Evolutionary conservation across 2,329 filamentous ascomycete species (phyloP).

Genomic region (Coleophoma crateriformis): DNA sequence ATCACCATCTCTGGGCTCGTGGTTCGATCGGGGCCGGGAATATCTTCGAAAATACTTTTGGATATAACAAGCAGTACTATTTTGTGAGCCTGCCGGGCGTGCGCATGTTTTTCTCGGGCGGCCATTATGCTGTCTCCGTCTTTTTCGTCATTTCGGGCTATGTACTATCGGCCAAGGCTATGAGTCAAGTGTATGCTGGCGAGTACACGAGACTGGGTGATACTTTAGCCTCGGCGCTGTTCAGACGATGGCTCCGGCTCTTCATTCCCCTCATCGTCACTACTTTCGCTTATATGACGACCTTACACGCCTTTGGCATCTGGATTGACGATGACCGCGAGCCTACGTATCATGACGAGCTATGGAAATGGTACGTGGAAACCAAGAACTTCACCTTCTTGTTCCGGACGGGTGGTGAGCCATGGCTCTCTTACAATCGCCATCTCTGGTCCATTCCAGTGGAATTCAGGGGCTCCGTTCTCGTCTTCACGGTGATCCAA

Average conservation of each 20-base stretch:
- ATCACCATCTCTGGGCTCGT: slow-evolving; percentile 33
- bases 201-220: slow-evolving; percentile 25
- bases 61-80: slow-evolving; percentile 27
- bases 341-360: slow-evolving; percentile 14
- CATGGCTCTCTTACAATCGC: slow-evolving; percentile 52
- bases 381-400: slow-evolving; percentile 66
- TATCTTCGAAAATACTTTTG: slow-evolving; percentile 21
- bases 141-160: slow-evolving; percentile 47
- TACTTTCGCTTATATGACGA: slow-evolving; percentile 29
- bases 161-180: slow-evolving; percentile 37
- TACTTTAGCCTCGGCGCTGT: slow-evolving; percentile 38
- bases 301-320: slow-evolving; percentile 21
- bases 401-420: slow-evolving; percentile 50
- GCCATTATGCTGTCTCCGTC: slow-evolving; percentile 49
- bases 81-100: slow-evolving; percentile 48
- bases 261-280: slow-evolving; percentile 37
- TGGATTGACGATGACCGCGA: slow-evolving; percentile 14
- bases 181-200: slow-evolving; percentile 31
- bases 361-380: slow-evolving; percentile 31
- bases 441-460: slow-evolving; percentile 56
- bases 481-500: slow-evolving; percentile 50
- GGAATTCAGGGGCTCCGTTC: slow-evolving; percentile 57
- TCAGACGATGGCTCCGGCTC: slow-evolving; percentile 40
- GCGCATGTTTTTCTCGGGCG: slow-evolving; percentile 53
- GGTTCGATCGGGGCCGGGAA: slow-evolving; percentile 3